Base-by-base conservation (phyloP, 345 rosid species). In the Brassica nigra region DNA sequence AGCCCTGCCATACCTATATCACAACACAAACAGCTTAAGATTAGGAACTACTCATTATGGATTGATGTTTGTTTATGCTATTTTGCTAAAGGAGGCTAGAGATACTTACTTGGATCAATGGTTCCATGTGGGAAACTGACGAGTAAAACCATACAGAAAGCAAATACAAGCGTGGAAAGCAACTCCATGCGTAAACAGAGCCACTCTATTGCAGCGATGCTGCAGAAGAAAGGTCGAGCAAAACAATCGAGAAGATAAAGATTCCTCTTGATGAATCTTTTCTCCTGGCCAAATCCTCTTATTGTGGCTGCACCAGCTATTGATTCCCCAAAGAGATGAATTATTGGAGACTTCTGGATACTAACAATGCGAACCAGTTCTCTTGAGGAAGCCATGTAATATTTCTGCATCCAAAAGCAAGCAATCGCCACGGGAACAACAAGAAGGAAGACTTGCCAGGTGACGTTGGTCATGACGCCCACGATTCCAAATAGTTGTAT, bases 321-420 rank as follows among this genome's bases (percentile, higher is more conserved):
- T 73, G 99, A 93, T 86, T 96, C 99, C 2, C 99, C 97, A 79
- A 96, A 96, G 61, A 96, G 92, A 88, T 96, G 88, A 81, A 96
- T 90, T 76, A 96, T 80, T 59, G 99, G 98, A 84, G 99, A 96
- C 83, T 96, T 96, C 84, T 96, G 99, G 76, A 92, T 96, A 89
- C 99, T 96, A 74, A 96, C 97, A 72, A 96, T 96, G 63, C 99
- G 98, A 33, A 96, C 99, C 62, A 96, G 84, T 86, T 96, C 99
- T 84, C 99, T 88, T 0, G 99, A 96, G 36, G 99, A 96, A 70
- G 99, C 94, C 98, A 96, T 96, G 88, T 96, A 96, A 90, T 96
- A 96, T 86, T 96, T 96, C 97, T 96, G 96, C 99, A 96, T 96
- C 98, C 99, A 96, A 85, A 96, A 88, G 91, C 98, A 93, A 85